Conservation (phyloP, 2,329 filamentous ascomycete species). For the Fonsecaea monophora region DNA sequence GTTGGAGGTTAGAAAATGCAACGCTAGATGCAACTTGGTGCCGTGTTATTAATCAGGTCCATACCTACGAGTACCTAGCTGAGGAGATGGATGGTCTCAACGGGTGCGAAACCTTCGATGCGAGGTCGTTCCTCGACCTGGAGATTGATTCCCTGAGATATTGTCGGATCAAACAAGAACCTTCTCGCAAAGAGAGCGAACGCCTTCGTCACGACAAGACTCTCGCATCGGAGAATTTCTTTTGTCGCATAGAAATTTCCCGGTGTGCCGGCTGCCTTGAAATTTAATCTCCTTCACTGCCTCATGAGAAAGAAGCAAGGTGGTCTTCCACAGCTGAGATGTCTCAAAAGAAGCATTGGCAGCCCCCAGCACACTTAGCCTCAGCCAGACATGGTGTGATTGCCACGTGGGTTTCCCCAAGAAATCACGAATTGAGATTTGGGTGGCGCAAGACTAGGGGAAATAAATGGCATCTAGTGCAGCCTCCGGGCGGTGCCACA, state of each 20-base stretch:
- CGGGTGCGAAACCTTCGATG: not conserved
- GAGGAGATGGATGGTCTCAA: not conserved
- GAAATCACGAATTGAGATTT: constrained; percentile 20
- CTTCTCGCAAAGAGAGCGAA: not conserved
- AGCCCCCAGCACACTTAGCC: constrained; percentile 5
- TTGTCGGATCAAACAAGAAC: not conserved
- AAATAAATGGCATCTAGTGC: constrained; percentile 16
- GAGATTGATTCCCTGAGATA: not conserved
- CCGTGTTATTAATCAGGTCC: not conserved
- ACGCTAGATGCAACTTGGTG: not conserved
- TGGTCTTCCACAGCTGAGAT: constrained; percentile 11
- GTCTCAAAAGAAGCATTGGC: constrained; percentile 21
- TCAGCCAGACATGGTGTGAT: constrained; percentile 23
- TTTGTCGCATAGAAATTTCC: not conserved
- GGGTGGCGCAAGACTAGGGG: constrained; percentile 21
- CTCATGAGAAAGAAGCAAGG: not conserved
- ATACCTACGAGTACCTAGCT: not conserved
- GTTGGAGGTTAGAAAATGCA: not conserved
- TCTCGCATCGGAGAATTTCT: constrained; percentile 4
- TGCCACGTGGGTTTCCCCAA: constrained; percentile 23
- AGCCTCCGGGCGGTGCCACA: constrained; percentile 12
- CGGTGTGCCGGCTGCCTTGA: not conserved
- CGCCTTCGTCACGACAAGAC: not conserved
- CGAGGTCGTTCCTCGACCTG: not conserved
- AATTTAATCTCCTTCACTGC: constrained; percentile 6